Evolutionary conservation across 345 rosid genomes (phyloP).

Genomic region (Lepidium africanum): DNA sequence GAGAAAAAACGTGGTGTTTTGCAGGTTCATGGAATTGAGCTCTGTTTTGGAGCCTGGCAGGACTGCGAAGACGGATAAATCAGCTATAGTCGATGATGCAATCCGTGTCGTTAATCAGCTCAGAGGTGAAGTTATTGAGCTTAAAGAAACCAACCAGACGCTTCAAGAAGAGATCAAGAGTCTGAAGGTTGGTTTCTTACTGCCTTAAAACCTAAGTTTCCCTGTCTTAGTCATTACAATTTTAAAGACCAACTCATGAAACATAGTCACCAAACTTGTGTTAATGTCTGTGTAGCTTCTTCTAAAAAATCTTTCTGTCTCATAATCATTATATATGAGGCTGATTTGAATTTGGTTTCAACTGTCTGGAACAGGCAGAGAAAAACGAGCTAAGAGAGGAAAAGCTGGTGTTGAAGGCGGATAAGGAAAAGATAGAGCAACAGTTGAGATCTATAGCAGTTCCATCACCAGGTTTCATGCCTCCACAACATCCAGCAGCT

Average conservation of each 20-base stretch:
- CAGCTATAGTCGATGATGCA: slow-evolving; percentile 75
- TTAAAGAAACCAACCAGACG: slow-evolving; percentile 68
- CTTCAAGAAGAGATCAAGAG: slow-evolving; percentile 69
- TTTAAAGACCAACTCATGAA: not conserved
- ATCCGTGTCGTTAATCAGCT: slow-evolving; percentile 68
- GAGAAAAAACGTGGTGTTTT: not conserved
- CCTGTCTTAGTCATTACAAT: not conserved
- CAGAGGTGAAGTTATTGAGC: slow-evolving; percentile 63
- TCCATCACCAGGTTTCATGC: slow-evolving; percentile 51
- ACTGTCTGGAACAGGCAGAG: slow-evolving; percentile 47
- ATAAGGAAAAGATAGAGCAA: slow-evolving; percentile 74
- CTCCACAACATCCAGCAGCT: slow-evolving; percentile 36
- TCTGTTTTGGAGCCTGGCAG: slow-evolving; percentile 74
- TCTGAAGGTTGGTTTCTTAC: slow-evolving; percentile 53
- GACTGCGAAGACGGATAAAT: slow-evolving; percentile 71
- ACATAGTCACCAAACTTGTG: not conserved
- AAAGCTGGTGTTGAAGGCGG: slow-evolving; percentile 62
- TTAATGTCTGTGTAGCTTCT: too few relatives aligned
- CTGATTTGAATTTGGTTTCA: not conserved
- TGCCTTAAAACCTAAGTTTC: not conserved
- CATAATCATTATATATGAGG: not conserved
- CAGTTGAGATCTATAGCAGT: slow-evolving; percentile 52
- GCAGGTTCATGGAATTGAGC: slow-evolving; percentile 81
- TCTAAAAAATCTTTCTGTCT: not conserved
- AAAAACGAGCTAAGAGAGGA: slow-evolving; percentile 87